Evolutionary conservation across 108 stramenopile species (phyloP), one percentile per base, ranked within the genome.

Genomic region (Nitzschia sp.): DNA sequence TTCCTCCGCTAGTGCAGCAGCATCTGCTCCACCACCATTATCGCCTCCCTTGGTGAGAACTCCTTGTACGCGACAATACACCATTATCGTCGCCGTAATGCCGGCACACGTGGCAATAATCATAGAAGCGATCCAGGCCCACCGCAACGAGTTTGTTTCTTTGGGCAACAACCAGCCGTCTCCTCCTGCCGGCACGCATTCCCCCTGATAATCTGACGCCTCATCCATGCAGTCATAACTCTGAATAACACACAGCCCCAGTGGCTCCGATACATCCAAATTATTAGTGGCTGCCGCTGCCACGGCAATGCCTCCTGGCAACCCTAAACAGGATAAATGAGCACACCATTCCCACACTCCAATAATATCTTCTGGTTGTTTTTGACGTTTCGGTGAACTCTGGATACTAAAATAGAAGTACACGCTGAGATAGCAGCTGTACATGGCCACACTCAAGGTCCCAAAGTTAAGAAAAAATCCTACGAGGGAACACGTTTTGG

Each of bases 381-480:
- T 53, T 38, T 15, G 65, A 58, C 57, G 8, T 60, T 59, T 74
- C 19, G 57, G 73, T 34, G 57, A 57, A 54, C 36, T 46, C 27
- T 58, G 58, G 32, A 74, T 60, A 28, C 73, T 74, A 34, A 25
- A 74, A 38, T 51, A 64, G 21, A 86, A 56, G 69, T 85, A 89
- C 59, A 82, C 68, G 48, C 79, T 59, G 25, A 86, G 54, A 11
- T 45, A 76, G 15, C 74, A 54, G 66, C 84, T 82, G 72, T 80
- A 85, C 36, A 89, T 13, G 17, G 83, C 77, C 25, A 71, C 76
- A 18, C 59, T 30, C 0, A 85, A 24, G 18, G 73, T 49, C 0
- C 59, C 77, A 32, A 82, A 72, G 38, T 80, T 75, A 15, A 72
- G 21, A 54, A 90, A 87, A 54, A 87, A 90, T 28, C 89, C 89